Evolutionary conservation across 306 rosid species (phyloP), one percentile per base, ranked within the genome.

Genomic region (Corylus americana): DNA sequence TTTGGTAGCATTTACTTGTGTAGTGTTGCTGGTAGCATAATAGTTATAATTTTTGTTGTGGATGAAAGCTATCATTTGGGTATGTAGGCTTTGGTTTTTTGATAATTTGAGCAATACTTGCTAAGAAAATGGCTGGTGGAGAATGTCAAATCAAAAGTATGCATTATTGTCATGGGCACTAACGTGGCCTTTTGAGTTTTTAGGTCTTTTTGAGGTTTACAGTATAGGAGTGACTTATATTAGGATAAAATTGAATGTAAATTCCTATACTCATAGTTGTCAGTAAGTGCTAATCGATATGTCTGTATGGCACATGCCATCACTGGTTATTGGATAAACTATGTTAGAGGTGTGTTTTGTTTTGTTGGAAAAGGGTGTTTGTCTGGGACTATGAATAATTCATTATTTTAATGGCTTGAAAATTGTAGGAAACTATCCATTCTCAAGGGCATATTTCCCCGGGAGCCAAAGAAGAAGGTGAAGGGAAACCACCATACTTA

Each of bases 391-490:
- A 50, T 69, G 14, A 7, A 35, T 8, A 4, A 35, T 8, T 18
- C 66, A 48, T 80, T 25, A 74, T 85, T 16, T 72, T 48, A 11
- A 79, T 78, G 72, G 7, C 55, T 73, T 78, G 47, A 6, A 75
- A 77, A 66, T 74, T 81, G 57, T 79, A 93, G 99, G 97, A 89
- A 88, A 55, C 74, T 95, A 20, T 95, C 97, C 84, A 95, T 95
- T 87, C 84, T 93, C 84, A 95, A 95, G 87, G 98, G 99, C 8
- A 75, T 95, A 14, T 90, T 91, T 69, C 99, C 99, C 0, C 88
- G 97, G 61, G 99, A 95, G 84, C 98, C 99, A 1, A 95, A 90
- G 92, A 93, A 95, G 68, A 95, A 95, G 90, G 90, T 95, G 85
- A 90, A 92, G 45, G 99, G 99, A 76, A 92, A 86, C 69, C 98